Evolutionary conservation across 108 stramenopile species (phyloP).

Genomic region (Cyclotella distinguenda): DNA sequence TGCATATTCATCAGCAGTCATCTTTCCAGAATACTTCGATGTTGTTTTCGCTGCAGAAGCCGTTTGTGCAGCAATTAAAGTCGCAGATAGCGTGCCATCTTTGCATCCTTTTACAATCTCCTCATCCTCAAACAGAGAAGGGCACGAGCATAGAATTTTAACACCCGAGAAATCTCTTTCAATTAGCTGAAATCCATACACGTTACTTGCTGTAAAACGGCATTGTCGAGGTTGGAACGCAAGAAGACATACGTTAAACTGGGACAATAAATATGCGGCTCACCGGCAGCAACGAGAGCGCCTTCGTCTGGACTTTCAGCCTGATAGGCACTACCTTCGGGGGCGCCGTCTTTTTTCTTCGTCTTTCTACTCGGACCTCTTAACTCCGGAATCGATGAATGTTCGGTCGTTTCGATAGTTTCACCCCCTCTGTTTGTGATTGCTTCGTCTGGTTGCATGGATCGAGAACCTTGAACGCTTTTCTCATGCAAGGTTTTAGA

Average conservation of each 20-base stretch:
- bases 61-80: constrained; percentile 57
- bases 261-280: no score
- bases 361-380: constrained; percentile 19
- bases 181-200: constrained; percentile 82
- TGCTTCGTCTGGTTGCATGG: not conserved
- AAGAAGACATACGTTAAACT: no score
- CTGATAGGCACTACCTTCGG: constrained; percentile 78
- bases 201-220: constrained; percentile 74
- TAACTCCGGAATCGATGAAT: constrained; percentile 1
- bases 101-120: constrained; percentile 54
- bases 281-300: constrained; percentile 82
- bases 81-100: constrained; percentile 48
- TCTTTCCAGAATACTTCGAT: constrained; percentile 18
- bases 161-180: constrained; percentile 75
- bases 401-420: not conserved
- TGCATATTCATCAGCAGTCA: constrained; percentile 13
- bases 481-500: constrained; percentile 5
- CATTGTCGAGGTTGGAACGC: no score
- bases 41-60: constrained; percentile 15
- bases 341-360: constrained; percentile 76
- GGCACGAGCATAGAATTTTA: constrained; percentile 55
- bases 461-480: not conserved
- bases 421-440: not conserved
- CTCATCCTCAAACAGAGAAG: constrained; percentile 60
- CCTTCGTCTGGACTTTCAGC: constrained; percentile 94